These are phyloP conservation scores for Coelastrella sp. DNA, from an alignment of 139 green algal species.

Conservation along the genomic window DNA sequence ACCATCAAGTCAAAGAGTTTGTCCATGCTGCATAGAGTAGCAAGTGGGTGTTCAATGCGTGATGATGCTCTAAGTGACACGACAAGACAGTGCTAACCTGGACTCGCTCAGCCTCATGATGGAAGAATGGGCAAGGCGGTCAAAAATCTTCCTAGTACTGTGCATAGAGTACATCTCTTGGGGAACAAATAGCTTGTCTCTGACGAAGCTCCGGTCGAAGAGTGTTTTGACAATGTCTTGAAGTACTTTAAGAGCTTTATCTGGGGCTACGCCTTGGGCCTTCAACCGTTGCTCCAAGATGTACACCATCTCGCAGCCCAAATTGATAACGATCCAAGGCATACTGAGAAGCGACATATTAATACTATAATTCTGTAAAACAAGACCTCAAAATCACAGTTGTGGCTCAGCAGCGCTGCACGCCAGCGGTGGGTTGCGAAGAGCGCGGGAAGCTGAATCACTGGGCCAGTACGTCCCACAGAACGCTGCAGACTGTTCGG, in stretches of 20 bases:
- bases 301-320: slow-evolving; percentile 84
- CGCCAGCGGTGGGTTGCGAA: too few species aligned
- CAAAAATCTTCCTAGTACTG: slow-evolving; percentile 74
- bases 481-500: too few species aligned
- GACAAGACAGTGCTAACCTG: slow-evolving; percentile 55
- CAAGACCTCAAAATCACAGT: too few species aligned
- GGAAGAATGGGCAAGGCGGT: slow-evolving; percentile 76
- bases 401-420: too few species aligned
- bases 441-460: too few species aligned
- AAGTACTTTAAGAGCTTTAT: slow-evolving; percentile 70
- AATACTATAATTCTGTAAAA: too few species aligned
- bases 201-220: slow-evolving; percentile 68
- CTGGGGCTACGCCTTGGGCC: slow-evolving; percentile 72
- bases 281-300: slow-evolving; percentile 82
- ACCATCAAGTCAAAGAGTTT: slow-evolving; percentile 90
- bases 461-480: too few species aligned
- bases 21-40: slow-evolving; percentile 77
- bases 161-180: slow-evolving; percentile 72
- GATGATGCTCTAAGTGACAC: too few species aligned
- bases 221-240: slow-evolving; percentile 74
- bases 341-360: slow-evolving; percentile 64
- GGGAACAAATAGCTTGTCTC: slow-evolving; percentile 70
- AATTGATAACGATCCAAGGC: slow-evolving; percentile 77
- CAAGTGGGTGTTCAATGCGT: too few species aligned
- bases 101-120: slow-evolving; percentile 81